Percentiles rank a stretch among this genome's conserved stretches.
phyloP scores from a whole-genome alignment of 768 basidiomycete species.

The Hirschioporus abietinus region DNA sequence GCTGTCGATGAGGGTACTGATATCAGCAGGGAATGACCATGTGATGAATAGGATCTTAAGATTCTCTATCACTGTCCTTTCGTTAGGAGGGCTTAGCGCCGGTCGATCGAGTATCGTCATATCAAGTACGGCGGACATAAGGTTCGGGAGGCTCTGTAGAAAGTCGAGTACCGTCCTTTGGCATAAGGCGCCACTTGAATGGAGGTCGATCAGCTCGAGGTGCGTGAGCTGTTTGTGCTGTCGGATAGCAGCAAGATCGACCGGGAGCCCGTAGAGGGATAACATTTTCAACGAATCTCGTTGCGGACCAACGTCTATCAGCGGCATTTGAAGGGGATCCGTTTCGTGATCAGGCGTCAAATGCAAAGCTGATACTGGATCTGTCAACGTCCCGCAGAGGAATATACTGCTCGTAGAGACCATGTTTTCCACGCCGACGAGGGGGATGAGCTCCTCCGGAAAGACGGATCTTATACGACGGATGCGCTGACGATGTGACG shows the following conservation, averaged over 20 bases:
- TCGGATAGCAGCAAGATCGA: not conserved
- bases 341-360: not conserved
- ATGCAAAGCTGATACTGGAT: not conserved
- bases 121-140: not conserved
- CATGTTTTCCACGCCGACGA: not conserved
- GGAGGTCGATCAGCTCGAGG: not conserved
- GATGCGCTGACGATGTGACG: not conserved
- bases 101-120: not conserved
- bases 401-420: not conserved
- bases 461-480: not conserved
- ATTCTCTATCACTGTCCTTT: not conserved
- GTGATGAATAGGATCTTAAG: not conserved
- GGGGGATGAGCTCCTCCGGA: not conserved
- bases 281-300: not conserved
- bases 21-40: not conserved
- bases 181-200: not conserved
- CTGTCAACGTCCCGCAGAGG: not conserved
- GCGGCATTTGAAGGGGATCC: not conserved
- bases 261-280: not conserved
- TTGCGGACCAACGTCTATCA: not conserved
- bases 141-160: not conserved
- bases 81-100: not conserved
- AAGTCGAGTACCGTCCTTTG: not conserved
- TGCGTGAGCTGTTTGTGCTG: not conserved
- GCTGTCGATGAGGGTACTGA: not conserved